Base-by-base conservation (phyloP, 2,329 filamentous ascomycete genomes). In the Penicillium decumbens region DNA sequence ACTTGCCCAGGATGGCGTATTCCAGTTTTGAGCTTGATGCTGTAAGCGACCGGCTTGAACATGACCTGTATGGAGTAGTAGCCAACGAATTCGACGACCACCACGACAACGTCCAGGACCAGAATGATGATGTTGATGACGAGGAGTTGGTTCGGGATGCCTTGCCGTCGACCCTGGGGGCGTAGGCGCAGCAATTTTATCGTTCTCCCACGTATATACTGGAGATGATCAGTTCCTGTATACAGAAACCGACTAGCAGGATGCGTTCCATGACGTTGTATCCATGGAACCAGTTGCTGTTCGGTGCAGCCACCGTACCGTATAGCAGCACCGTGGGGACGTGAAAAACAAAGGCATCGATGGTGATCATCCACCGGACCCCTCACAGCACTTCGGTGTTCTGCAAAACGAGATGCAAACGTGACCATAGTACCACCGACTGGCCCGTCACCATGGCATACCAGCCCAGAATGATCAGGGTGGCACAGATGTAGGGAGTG, bases 211-310 rank as follows among this genome's bases (percentile, higher is more conserved):
- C 76, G 56, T 79, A 80, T 15, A 78, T 65, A 1, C 67, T 64
- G 0, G 77, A 79, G 33, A 81, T 73, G 35, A 78, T 67, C 43
- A 74, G 64, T 49, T 81, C 78, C 56, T 80, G 78, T 5, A 80
- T 39, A 49, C 75, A 78, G 58, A 80, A 80, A 3, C 76, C 66
- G 1, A 74, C 73, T 43, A 80, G 71, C 55, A 81, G 77, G 4
- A 80, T 66, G 48, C 75, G 75, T 53, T 81, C 78, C 64, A 76
- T 69, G n/a, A 71, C 51, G 15, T 67, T 61, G 53, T 72, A 75
- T 1, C 63, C 69, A 0, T 37, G 45, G 4, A 61, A 43, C 55
- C 65, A 73, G 5, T 20, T 41, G 6, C 41, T 29, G 9, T 20
- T 5, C 2, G 52, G 42, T 0, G 12, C 41, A 4, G 18, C 55